Conservation (phyloP, 148 eudicot genomes). For the Selenicereus undatus region DNA sequence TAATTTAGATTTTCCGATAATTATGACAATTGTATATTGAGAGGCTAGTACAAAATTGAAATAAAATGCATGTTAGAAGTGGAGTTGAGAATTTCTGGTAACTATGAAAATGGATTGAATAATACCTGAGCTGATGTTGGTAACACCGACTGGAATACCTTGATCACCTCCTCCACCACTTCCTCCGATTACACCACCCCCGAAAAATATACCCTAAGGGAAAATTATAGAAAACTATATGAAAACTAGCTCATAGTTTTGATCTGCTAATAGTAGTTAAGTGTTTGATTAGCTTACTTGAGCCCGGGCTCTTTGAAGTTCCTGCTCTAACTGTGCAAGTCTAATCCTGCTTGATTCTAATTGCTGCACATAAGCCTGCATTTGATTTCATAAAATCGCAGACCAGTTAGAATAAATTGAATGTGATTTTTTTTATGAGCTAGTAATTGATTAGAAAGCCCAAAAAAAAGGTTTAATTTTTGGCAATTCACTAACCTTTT, state of each 20-base stretch:
- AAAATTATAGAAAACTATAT: background rate
- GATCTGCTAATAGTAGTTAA: background rate
- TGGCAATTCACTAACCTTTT: slow-evolving; percentile 56
- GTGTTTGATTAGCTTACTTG: slow-evolving; percentile 43
- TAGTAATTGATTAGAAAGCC: slow-evolving; percentile 19
- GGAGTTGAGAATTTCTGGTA: background rate
- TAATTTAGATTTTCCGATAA: too few relatives aligned
- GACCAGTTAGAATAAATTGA: background rate
- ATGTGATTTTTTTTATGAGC: background rate
- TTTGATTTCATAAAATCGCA: background rate
- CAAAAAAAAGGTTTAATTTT: background rate
- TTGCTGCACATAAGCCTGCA: slow-evolving; percentile 99
- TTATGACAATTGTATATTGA: too few relatives aligned
- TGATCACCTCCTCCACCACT: slow-evolving; percentile 52
- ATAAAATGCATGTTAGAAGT: too few relatives aligned
- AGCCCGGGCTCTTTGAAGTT: slow-evolving; percentile 82
- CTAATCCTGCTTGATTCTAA: slow-evolving; percentile 89
- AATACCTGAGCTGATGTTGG: slow-evolving; percentile 73
- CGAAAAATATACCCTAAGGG: slow-evolving; percentile 59
- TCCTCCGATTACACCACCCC: slow-evolving; percentile 45
- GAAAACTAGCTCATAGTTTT: background rate
- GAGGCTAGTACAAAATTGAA: too few relatives aligned
- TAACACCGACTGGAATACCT: slow-evolving; percentile 49
- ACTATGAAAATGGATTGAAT: background rate
- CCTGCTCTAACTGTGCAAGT: slow-evolving; percentile 89